Base-by-base conservation (phyloP, 2,329 filamentous ascomycete species). In the Claviceps quebecensis region DNA sequence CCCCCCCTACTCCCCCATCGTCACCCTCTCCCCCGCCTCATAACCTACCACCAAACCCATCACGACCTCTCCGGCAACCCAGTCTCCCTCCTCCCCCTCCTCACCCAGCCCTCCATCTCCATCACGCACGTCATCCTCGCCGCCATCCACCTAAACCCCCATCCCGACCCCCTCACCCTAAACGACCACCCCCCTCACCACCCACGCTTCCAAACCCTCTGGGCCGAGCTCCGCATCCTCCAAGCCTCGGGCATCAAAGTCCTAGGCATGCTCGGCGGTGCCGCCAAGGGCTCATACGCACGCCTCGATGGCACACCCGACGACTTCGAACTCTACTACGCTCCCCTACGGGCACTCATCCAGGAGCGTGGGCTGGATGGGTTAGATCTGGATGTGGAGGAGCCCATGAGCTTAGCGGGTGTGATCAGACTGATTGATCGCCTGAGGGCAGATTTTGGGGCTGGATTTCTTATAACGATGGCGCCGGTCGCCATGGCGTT, bases 261-360 rank as follows among this genome's bases (percentile, higher is more conserved):
- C 13, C 74, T 95, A 63, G 87, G 80, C 51, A 93, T 96, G 86
- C 73, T 95, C 1, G 90, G 90, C 40, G 90, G 90, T 16, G 88
- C 89, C 2, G 88, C 87, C 0, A 75, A 77, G 53, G 90, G 89
- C 11, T 84, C 81, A 13, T 95, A 78, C 51, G 26, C 54, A 47
- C 73, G 74, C 0, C 75, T 82, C 3, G 78, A 84, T 60, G 78
- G 79, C 52, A 63, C 64, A 45, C 63, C 72, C 39, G 69, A 75
- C 49, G 69, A 73, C 23, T 94, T 94, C 61, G 85, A 94, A 66
- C 65, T 69, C 16, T 88, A 85, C 69, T 94, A 95, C 62, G 61
- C 60, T 0, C 86, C 86, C 2, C 69, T 95, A 19, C 73, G 78
- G 34, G 72, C 81, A 55, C 68, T 89, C 55, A 73, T 95, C 40